Base-by-base conservation (phyloP, 257 asterid species). In the Nicotiana attenuata region DNA sequence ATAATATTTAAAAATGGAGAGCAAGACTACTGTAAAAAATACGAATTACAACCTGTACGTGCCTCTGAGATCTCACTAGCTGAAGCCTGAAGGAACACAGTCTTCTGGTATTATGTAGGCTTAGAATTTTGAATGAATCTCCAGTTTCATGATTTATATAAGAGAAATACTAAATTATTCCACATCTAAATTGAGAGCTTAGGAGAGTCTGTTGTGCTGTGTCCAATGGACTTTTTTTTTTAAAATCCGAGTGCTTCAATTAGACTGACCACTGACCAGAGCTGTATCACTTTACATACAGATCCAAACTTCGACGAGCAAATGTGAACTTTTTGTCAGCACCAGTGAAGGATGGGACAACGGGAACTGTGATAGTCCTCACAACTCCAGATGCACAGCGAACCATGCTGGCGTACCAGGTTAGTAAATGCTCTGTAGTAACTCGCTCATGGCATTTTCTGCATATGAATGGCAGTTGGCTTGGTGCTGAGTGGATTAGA, bases 341-440 rank as follows among this genome's bases (percentile, higher is more conserved):
- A 22, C 97, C 98, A 1, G 93, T 96, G 59, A 90, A 86, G 87
- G 97, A 92, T 83, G 97, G 98, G 86, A 96, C 98, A 22, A 96
- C 99, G 0, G 99, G 99, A 80, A 96, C 97, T 10, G 97, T 94
- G 81, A 94, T 96, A 85, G 99, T 96, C 84, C 92, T 96, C 83
- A 96, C 99, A 73, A 93, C 98, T 81, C 87, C 93, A 5, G 99
- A 96, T 86, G 99, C 99, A 85, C 99, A 94, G 80, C 92, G 99
- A 15, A 94, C 99, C 65, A 96, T 96, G 99, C 97, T 96, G 69
- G 95, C 99, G 15, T 90, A 94, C 86, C 98, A 93, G 98, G 99
- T 96, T 77, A 59, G 78, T 69, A 29, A 55, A 59, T 83, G 55
- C 33, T 75, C 59, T 45, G 19, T 26, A 26, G 63, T 45, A 73